These are phyloP conservation scores for Xylaria hypoxylon DNA, from an alignment of 2,329 filamentous ascomycete genomes.

Conservation along the genomic window DNA sequence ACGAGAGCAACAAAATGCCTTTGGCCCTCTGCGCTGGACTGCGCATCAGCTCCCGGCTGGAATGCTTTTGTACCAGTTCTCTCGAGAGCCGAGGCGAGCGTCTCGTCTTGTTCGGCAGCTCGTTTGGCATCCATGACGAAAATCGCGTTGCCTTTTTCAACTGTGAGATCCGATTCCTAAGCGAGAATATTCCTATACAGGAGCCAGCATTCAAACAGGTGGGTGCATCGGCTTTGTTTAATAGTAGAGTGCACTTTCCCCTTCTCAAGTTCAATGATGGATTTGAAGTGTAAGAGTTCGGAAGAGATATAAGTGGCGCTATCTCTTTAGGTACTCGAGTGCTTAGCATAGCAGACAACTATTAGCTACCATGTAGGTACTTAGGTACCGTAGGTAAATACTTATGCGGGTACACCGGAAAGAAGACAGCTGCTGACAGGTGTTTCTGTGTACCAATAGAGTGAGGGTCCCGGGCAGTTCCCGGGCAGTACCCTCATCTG, in stretches of 20 bases:
- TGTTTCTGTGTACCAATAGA: too few relatives aligned
- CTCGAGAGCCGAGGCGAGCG: constrained; percentile 52
- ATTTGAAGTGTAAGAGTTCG: not conserved
- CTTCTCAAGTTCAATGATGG: not conserved
- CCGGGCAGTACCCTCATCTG: too few relatives aligned
- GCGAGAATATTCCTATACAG: not conserved
- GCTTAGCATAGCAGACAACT: too few relatives aligned
- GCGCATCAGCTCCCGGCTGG: constrained; percentile 55
- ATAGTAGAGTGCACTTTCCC: not conserved
- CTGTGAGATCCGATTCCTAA: constrained; percentile 2
- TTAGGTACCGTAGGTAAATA: not conserved
- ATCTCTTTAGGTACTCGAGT: not conserved
- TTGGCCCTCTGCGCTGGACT: constrained; percentile 51
- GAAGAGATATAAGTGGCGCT: constrained; percentile 11
- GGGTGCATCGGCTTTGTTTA: constrained; percentile 8
- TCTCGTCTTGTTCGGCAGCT: constrained; percentile 31
- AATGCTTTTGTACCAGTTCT: constrained; percentile 62
- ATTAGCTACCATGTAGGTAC: too few relatives aligned
- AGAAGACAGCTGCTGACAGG: too few relatives aligned
- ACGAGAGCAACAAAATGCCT: constrained; percentile 61
- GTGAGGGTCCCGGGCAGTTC: too few relatives aligned
- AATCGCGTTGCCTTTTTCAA: constrained; percentile 12
- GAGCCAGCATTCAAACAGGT: not conserved
- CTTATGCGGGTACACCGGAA: too few relatives aligned
- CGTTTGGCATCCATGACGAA: constrained; percentile 34